Conservation (phyloP, 192 early-diverging fungal species). For the Coemansia sp. region DNA sequence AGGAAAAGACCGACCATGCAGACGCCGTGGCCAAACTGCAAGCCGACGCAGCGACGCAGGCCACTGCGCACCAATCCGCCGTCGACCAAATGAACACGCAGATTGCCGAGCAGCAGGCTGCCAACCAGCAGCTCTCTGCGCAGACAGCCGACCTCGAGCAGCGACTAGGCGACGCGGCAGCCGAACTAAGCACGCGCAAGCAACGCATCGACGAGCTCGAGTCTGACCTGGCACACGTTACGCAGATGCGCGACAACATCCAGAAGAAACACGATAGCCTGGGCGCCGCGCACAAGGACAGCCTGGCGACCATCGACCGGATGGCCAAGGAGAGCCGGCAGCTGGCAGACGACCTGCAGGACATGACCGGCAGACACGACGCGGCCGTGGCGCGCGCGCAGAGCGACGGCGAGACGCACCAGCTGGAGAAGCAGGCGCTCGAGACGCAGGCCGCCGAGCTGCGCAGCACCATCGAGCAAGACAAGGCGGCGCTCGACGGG, state of each 20-base stretch:
- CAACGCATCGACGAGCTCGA: conserved; percentile 28
- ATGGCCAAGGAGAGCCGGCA: conserved; percentile 7
- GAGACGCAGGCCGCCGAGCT: conserved; percentile 14
- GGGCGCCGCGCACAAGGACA: conserved; percentile 24
- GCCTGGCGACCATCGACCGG: conserved; percentile 12
- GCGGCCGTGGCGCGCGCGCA: conserved; percentile 16
- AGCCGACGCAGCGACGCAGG: conserved; percentile 1
- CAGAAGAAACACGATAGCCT: conserved; percentile 37
- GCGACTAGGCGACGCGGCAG: conserved; percentile 3
- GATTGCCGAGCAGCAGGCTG: conserved; percentile 1
- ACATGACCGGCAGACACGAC: conserved; percentile 9
- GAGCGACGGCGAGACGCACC: neutral
- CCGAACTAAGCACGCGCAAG: conserved; percentile 1
- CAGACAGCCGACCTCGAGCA: conserved; percentile 12
- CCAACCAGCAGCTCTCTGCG: conserved; percentile 7
- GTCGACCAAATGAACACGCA: conserved; percentile 8
- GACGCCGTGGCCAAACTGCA: conserved; percentile 6
- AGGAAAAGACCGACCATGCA: conserved; percentile 11
- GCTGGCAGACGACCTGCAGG: conserved; percentile 7
- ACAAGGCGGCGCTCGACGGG: conserved; percentile 10
- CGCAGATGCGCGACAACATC: conserved; percentile 32
- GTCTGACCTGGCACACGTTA: conserved; percentile 29
- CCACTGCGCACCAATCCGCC: conserved; percentile 8
- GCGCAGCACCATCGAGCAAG: conserved; percentile 1
- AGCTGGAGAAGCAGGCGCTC: conserved; percentile 13